Evolutionary conservation across 1,284 basidiomycete genomes (phyloP), one percentile per base, ranked within the genome.

Genomic region (Leccinum fallax): DNA sequence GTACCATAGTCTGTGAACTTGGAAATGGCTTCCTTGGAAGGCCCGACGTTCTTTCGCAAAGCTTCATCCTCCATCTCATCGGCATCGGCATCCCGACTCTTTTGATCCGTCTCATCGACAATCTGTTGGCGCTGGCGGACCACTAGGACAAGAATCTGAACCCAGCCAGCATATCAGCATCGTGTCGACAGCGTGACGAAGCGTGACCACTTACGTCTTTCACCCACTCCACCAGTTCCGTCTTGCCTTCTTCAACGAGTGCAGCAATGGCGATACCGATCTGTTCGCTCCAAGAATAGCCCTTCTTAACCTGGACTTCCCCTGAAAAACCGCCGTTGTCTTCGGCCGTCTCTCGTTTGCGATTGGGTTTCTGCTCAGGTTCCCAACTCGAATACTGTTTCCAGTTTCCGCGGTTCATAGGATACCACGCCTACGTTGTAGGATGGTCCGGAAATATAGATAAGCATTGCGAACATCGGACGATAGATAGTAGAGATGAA

Each of bases 231-330:
- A 97, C 83, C 55, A 94, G 79, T 38, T 83, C 81, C 61, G 78
- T 75, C 67, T 90, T 81, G 7, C 81, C 86, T 16, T 83, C 82
- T 54, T 94, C 90, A 5, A 89, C 77, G 16, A 98, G 81, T 55
- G 86, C 83, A 48, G 86, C 87, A 64, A 97, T 84, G 5, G 88
- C 88, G 65, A 97, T 93, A 7, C 92, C 95, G 59, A 98, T 81
- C 75, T 97, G 88, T 72, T 97, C 90, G 68, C 88, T 94, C 87
- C 90, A 92, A n/a, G 90, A 87, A 74, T 90, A 91, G 11, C 93
- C 94, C 68, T 93, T 92, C 80, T 93, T 92, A 64, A 97, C 88
- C 66, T 87, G 82, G 40, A 97, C 84, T 60, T 97, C 94, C 19
- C 74, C 83, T 49, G 85, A 82, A 69, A 82, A 81, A 40, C 26